phyloP scores from a whole-genome alignment of 495 filamentous ascomycete genomes.

The Neurospora cerealis region DNA sequence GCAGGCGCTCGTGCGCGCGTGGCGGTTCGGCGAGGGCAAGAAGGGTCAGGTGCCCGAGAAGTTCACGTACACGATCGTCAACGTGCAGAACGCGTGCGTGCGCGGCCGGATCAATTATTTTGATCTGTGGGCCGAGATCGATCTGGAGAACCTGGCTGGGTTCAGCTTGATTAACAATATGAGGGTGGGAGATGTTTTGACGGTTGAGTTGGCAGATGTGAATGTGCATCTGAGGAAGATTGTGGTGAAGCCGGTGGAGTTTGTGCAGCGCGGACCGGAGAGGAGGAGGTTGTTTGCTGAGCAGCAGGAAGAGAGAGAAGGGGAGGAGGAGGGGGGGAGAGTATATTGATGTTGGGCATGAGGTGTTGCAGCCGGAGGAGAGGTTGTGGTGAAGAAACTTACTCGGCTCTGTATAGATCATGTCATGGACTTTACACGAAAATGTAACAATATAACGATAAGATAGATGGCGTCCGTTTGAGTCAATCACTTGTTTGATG shows the following conservation, averaged over 20 bases:
- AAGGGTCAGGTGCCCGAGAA: slow-evolving; percentile 44
- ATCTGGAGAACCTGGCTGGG: slow-evolving; percentile 22
- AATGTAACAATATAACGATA: background rate
- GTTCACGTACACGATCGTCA: slow-evolving; percentile 43
- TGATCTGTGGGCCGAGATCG: slow-evolving; percentile 20
- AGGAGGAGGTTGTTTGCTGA: background rate
- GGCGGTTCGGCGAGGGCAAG: slow-evolving; percentile 51
- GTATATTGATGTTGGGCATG: background rate
- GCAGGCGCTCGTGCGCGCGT: slow-evolving; percentile 64
- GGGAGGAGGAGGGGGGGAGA: background rate
- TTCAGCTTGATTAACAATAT: slow-evolving; percentile 6
- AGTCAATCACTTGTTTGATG: background rate
- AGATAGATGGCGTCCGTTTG: background rate
- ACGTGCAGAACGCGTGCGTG: slow-evolving; percentile 5
- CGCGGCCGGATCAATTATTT: slow-evolving; percentile 31
- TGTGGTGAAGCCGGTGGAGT: slow-evolving; percentile 39
- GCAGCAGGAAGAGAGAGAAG: background rate
- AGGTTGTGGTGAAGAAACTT: background rate
- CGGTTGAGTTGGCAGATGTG: slow-evolving; percentile 48
- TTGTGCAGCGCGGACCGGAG: slow-evolving; percentile 1
- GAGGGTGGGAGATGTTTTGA: slow-evolving; percentile 33
- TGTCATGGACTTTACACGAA: background rate
- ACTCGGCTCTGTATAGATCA: background rate
- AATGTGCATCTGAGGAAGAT: slow-evolving; percentile 43
- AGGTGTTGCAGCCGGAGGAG: background rate